phyloP scores from a whole-genome alignment of 352 stramenopile genomes.

The Phytophthora aleatoria region DNA sequence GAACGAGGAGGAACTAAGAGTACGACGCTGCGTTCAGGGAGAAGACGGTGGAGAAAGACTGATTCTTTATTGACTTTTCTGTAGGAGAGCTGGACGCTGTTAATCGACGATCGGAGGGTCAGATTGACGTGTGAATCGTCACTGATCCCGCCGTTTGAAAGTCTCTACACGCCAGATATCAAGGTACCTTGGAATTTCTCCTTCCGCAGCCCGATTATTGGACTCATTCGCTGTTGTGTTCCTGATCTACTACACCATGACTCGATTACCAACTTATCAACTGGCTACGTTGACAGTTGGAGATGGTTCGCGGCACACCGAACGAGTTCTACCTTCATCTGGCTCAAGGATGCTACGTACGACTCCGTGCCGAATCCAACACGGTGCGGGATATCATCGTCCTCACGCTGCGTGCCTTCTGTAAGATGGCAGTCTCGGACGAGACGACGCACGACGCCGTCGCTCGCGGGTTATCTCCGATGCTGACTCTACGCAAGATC shows the following conservation, averaged over 20 bases:
- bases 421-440: constrained; percentile 57
- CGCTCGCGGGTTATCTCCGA: constrained; percentile 59
- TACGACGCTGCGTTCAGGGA: constrained; percentile 29
- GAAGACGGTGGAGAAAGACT: not conserved
- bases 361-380: constrained; percentile 76
- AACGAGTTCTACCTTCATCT: constrained; percentile 77
- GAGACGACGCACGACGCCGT: constrained; percentile 50
- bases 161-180: constrained; percentile 73
- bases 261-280: no score
- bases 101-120: constrained; percentile 80
- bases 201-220: not conserved
- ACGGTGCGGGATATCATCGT: constrained; percentile 81
- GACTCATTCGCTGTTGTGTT: constrained; percentile 3
- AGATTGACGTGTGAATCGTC: constrained; percentile 84
- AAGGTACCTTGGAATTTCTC: constrained; percentile 37
- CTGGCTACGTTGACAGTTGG: constrained; percentile 37
- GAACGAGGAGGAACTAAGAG: constrained; percentile 62
- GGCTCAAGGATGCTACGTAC: constrained; percentile 59
- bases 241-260: no score
- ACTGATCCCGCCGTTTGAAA: constrained; percentile 78
- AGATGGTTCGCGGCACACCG: constrained; percentile 55
- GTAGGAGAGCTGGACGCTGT: constrained; percentile 82
- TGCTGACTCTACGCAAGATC: constrained; percentile 73
- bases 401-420: constrained; percentile 81
- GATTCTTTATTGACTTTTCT: constrained; percentile 7